Evolutionary conservation across 768 basidiomycete genomes (phyloP).

Genomic region (Rhodotorula paludigena): DNA sequence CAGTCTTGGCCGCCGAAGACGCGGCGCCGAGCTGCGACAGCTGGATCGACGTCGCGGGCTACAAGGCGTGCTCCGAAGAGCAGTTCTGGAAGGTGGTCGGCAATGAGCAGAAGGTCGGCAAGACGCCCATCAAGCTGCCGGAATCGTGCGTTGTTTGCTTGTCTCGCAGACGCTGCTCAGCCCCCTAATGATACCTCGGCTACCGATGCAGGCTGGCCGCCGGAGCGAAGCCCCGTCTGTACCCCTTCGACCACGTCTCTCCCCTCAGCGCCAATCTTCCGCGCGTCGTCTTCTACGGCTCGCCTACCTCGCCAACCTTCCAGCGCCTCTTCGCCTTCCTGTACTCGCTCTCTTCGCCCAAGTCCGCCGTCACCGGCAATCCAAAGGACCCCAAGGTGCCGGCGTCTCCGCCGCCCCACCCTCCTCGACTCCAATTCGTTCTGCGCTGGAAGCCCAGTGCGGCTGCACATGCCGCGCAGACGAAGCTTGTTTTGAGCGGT

Average conservation of each 20-base stretch:
- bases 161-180: neutral
- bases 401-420: slow-evolving; percentile 50
- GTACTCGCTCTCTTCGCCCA: slow-evolving; percentile 18
- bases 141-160: neutral
- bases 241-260: slow-evolving; percentile 73
- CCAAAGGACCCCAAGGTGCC: slow-evolving; percentile 49
- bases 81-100: slow-evolving; percentile 59
- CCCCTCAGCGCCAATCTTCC: slow-evolving; percentile 45
- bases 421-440: slow-evolving; percentile 41
- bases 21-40: slow-evolving; percentile 28
- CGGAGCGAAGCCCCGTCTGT: slow-evolving; percentile 44
- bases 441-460: slow-evolving; percentile 30
- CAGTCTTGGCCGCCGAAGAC: neutral
- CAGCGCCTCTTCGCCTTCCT: slow-evolving; percentile 65
- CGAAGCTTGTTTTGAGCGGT: slow-evolving; percentile 58
- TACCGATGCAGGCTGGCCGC: neutral
- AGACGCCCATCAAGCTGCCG: slow-evolving; percentile 34
- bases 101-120: slow-evolving; percentile 56
- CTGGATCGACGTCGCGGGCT: slow-evolving; percentile 42
- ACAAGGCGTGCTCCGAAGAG: slow-evolving; percentile 52
- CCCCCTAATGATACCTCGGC: too few relatives aligned
- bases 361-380: slow-evolving; percentile 8
- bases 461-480: neutral
- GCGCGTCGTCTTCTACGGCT: slow-evolving; percentile 70
- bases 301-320: slow-evolving; percentile 63